Base-by-base conservation (phyloP, 805 yeast genomes). In the Deakozyma indianensis region DNA sequence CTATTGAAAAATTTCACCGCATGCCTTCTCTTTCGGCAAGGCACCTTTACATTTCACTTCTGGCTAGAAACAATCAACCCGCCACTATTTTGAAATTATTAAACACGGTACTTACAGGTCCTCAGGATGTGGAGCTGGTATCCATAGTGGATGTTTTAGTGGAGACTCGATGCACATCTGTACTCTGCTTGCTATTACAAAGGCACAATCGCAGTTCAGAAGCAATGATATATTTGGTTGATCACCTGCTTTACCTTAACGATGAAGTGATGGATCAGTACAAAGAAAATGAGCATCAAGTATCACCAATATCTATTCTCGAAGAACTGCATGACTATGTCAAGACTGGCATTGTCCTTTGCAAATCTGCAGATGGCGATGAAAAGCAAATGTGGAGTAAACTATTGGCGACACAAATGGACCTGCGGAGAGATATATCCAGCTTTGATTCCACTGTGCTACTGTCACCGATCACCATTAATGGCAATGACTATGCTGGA, bases 331-430 rank as follows among this genome's bases (percentile, higher is more conserved):
- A 43, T 2, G 20, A 41, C 14, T 59, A 57, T 42, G 46, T 53
- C 4, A 29, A 46, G 1, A 40, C 54, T 1, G 64, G 57, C 2
- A 41, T 53, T 16, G 50, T 45, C 1, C 38, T 58, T 4, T 59
- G 64, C 43, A 46, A 41, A 20, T 21, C 40, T 2, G 42, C 42
- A 11, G 49, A 42, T 35, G 47, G 7, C 52, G 49, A 23, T 21
- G 61, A 63, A 41, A 71, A 68, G 47, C 48, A 52, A 9, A 52
- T 71, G 51, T 64, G 76, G 64, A 50, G 70, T 9, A 50, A 56
- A 3, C 51, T 73, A 3, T 56, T 71, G 5, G 69, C 67, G 35
- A 55, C 66, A 1, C 53, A 69, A 1, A 70, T 32, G 11, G 38
- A 32, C 20, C 16, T 32, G 18, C 9, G 38, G 16, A 7, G 5